Percentiles rank a stretch among this genome's conserved stretches.
These are phyloP conservation scores for Pseudogymnoascus sp. DNA, from an alignment of 2,329 filamentous ascomycete species.

Conservation along the genomic window DNA sequence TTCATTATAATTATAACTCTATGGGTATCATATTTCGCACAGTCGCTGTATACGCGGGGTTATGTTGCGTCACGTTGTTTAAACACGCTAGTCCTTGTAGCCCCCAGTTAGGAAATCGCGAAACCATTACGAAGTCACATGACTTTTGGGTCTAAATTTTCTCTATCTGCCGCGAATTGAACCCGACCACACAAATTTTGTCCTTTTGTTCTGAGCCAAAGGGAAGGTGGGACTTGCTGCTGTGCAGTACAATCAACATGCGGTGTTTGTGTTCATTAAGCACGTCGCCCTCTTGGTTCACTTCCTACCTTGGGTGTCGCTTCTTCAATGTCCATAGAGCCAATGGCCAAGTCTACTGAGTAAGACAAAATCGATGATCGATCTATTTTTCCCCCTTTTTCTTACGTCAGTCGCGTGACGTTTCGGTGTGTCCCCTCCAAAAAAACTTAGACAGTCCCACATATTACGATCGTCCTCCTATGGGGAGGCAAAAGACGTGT, in stretches of 20 bases:
- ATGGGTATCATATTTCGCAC: constrained; percentile 1
- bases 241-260: background rate
- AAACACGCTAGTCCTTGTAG: background rate
- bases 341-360: background rate
- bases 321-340: background rate
- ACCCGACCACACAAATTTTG: background rate
- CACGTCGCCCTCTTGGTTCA: background rate
- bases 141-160: background rate
- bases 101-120: constrained; percentile 4
- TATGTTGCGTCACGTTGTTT: constrained; percentile 3
- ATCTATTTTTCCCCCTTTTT: constrained; percentile 7
- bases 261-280: background rate
- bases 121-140: constrained; percentile 4
- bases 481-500: constrained; percentile 1
- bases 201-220: background rate
- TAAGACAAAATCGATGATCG: background rate
- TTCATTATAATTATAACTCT: constrained; percentile 6
- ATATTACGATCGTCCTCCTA: constrained; percentile 3
- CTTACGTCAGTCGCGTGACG: constrained; percentile 8
- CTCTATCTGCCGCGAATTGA: constrained; percentile 6
- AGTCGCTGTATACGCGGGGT: constrained; percentile 3
- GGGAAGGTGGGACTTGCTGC: background rate
- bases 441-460: constrained; percentile 3
- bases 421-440: background rate
- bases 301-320: background rate